phyloP scores from a whole-genome alignment of 805 yeast genomes.

The Metschnikowia borealis region DNA sequence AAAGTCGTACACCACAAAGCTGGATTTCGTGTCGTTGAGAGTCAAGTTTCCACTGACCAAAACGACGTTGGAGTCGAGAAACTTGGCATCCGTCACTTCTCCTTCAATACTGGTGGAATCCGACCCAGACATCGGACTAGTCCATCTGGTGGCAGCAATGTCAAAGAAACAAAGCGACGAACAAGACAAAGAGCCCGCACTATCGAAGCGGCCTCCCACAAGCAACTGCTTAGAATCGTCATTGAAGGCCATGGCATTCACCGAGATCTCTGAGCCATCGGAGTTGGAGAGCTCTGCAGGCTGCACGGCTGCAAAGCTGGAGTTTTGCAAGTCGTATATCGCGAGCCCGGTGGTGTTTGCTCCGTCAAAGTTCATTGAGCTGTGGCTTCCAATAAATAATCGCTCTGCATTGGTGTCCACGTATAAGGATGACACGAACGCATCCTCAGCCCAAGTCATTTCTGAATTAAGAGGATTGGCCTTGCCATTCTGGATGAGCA shows the following conservation, averaged over 20 bases:
- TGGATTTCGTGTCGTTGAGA: conserved; percentile 30
- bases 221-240: conserved; percentile 40
- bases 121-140: conserved; percentile 31
- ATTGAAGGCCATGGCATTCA: conserved; percentile 35
- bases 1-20: conserved; percentile 56
- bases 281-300: conserved; percentile 46
- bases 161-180: conserved; percentile 64
- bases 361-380: conserved; percentile 23
- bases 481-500: conserved; percentile 22
- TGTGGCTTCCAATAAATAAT: conserved; percentile 47
- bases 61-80: conserved; percentile 35
- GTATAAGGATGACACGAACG: conserved; percentile 30
- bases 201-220: conserved; percentile 71
- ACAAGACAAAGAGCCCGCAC: conserved; percentile 57
- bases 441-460: conserved; percentile 23
- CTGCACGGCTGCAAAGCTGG: conserved; percentile 41
- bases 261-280: conserved; percentile 38
- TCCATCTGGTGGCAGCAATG: conserved; percentile 52
- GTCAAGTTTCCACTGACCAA: conserved; percentile 52
- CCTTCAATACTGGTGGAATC: conserved; percentile 41
- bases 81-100: conserved; percentile 44
- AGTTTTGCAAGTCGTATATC: conserved; percentile 46
- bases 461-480: conserved; percentile 21
- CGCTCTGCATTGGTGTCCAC: conserved; percentile 29
- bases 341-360: conserved; percentile 42